phyloP scores from a whole-genome alignment of 1,284 basidiomycete genomes.

The Pseudozyma hubeiensis region DNA sequence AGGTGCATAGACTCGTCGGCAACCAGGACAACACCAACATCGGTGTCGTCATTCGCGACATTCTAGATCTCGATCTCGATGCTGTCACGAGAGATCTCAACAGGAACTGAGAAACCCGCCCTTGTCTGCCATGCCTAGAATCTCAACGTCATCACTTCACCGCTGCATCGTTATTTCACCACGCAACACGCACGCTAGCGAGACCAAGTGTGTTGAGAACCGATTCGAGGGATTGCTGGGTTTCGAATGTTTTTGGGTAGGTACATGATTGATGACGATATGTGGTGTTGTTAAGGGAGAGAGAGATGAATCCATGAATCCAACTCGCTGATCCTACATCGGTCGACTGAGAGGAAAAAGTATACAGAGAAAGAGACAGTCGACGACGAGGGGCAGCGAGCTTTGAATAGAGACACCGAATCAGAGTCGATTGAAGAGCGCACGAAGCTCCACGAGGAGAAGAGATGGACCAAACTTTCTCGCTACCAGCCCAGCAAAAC shows the following conservation, averaged over 20 bases:
- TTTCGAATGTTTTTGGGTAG: slow-evolving; percentile 3
- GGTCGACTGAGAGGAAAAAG: slow-evolving; percentile 4
- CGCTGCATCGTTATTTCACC: background rate
- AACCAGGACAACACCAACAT: slow-evolving; percentile 70
- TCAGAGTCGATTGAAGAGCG: slow-evolving; percentile 13
- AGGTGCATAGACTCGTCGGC: slow-evolving; percentile 57
- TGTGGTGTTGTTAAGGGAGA: background rate
- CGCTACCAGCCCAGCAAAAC: slow-evolving; percentile 33
- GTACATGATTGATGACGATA: slow-evolving; percentile 19
- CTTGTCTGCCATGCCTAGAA: no score
- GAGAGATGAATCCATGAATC: background rate
- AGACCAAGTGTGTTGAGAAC: slow-evolving; percentile 2
- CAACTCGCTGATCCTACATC: background rate
- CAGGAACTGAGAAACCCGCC: background rate
- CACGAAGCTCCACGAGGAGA: background rate
- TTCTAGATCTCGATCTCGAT: slow-evolving; percentile 58
- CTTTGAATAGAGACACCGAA: background rate
- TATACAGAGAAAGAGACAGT: slow-evolving; percentile 15
- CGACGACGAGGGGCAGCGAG: background rate
- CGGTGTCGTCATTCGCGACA: slow-evolving; percentile 54
- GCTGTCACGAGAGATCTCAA: slow-evolving; percentile 49
- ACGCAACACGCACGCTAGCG: background rate
- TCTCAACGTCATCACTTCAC: no score
- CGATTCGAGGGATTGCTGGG: slow-evolving; percentile 31
- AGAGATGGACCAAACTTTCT: background rate